Evolutionary conservation across 192 early-diverging fungal genomes (phyloP).

Genomic region (Coemansia sp.): DNA sequence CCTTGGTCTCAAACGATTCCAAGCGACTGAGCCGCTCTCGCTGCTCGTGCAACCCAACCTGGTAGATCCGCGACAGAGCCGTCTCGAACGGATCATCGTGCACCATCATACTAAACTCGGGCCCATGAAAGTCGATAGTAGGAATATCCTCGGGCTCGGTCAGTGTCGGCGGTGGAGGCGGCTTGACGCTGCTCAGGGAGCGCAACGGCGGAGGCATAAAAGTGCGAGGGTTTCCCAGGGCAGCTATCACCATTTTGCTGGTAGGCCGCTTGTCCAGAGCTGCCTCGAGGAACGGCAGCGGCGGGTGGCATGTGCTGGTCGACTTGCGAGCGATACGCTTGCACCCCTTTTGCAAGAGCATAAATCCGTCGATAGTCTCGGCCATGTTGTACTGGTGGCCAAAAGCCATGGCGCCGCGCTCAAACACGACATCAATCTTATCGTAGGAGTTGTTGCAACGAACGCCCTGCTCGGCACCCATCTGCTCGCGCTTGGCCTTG

Average conservation of each 20-base stretch:
- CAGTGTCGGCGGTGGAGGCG: constrained; percentile 27
- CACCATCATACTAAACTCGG: constrained; percentile 44
- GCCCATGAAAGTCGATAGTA: constrained; percentile 40
- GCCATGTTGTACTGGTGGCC: constrained; percentile 52
- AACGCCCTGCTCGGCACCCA: constrained; percentile 36
- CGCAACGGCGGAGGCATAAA: constrained; percentile 42
- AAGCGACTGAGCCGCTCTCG: constrained; percentile 48
- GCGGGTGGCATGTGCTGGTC: constrained; percentile 27
- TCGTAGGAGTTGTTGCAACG: constrained; percentile 44
- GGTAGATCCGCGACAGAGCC: constrained; percentile 52
- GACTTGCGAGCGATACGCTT: constrained; percentile 53
- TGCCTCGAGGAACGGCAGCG: constrained; percentile 16
- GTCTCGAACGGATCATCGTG: constrained; percentile 59
- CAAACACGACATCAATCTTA: constrained; percentile 46
- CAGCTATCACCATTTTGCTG: constrained; percentile 26
- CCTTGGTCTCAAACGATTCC: constrained; percentile 51
- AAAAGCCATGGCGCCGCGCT: constrained; percentile 40
- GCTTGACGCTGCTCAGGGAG: constrained; percentile 20
- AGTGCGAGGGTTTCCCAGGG: constrained; percentile 35
- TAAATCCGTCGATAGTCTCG: constrained; percentile 51
- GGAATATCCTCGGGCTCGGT: constrained; percentile 47
- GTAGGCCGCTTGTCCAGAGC: constrained; percentile 17
- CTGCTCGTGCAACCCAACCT: constrained; percentile 50
- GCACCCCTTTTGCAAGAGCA: constrained; percentile 50
- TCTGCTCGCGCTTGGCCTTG: constrained; percentile 30